phyloP scores from a whole-genome alignment of 169 alveolate genomes.

The Eimeria acervulina region DNA sequence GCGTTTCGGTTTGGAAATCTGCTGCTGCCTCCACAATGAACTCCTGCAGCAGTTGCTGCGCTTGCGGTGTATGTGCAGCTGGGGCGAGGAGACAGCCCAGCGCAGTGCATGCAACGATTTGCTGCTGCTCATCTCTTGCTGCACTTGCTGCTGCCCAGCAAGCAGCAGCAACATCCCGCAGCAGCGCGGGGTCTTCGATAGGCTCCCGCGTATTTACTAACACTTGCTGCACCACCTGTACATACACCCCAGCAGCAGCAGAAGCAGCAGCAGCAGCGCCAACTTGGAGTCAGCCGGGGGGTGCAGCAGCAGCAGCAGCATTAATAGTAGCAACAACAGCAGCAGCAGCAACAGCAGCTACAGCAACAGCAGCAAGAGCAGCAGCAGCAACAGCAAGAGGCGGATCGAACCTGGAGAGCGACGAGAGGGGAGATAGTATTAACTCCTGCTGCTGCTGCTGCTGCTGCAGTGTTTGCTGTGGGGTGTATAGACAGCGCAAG shows the following conservation, averaged over 20 bases:
- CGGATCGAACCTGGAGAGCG: neutral
- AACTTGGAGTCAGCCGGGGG: too few relatives aligned
- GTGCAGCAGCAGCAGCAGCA: slow-evolving; percentile 18
- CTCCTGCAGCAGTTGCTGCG: slow-evolving; percentile 20
- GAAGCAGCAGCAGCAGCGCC: slow-evolving; percentile 13
- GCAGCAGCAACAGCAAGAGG: slow-evolving; percentile 58
- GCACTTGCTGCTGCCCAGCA: slow-evolving; percentile 51
- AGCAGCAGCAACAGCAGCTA: neutral
- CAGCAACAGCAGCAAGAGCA: neutral
- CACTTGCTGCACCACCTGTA: neutral
- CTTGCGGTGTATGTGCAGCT: neutral
- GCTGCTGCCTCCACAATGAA: neutral
- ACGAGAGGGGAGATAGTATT: neutral
- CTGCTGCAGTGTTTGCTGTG: slow-evolving; percentile 63
- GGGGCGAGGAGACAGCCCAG: neutral
- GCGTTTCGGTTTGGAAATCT: neutral
- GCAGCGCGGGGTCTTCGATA: neutral
- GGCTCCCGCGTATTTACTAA: neutral
- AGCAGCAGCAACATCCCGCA: neutral
- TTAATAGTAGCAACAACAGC: neutral
- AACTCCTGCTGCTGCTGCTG: too few relatives aligned
- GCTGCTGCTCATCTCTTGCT: slow-evolving; percentile 18
- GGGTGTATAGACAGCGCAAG: slow-evolving; percentile 68
- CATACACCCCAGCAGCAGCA: neutral
- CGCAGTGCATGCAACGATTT: neutral